Percentiles rank a stretch among this genome's conserved stretches.
Conservation (phyloP, 2,329 filamentous ascomycete species). For the Alternaria sp. region DNA sequence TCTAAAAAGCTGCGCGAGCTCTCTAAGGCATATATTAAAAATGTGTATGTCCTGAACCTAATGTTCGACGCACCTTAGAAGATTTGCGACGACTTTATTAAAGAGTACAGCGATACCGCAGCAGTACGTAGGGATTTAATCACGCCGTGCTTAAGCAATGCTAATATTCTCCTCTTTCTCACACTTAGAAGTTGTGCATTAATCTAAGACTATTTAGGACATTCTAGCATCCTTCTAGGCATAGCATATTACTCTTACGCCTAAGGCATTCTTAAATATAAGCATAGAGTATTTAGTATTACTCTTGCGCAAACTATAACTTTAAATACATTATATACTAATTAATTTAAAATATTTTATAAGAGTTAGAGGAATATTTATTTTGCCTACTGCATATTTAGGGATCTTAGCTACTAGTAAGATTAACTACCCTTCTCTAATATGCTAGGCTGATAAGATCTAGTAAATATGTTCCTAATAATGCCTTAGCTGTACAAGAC, state of each 20-base stretch:
- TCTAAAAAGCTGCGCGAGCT: background rate
- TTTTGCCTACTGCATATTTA: background rate
- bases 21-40: background rate
- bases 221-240: too few species aligned
- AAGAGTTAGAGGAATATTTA: background rate
- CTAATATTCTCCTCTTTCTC: constrained; percentile 1
- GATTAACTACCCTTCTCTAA: background rate
- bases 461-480: background rate
- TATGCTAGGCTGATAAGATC: background rate
- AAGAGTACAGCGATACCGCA: constrained; percentile 1
- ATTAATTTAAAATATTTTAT: background rate
- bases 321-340: constrained; percentile 1
- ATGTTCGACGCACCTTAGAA: constrained; percentile 4
- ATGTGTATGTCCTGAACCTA: background rate
- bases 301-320: background rate
- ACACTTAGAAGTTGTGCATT: background rate
- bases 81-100: background rate
- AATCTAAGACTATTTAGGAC: too few species aligned
- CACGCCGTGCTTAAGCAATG: background rate
- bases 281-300: background rate
- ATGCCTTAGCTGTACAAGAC: background rate
- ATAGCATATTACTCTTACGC: constrained; percentile 5
- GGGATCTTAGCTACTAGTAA: background rate
- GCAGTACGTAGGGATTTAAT: background rate
- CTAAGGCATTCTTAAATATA: background rate